Conservation (phyloP, 129 eudicot species). For the Chrysanthemum seticuspe region DNA sequence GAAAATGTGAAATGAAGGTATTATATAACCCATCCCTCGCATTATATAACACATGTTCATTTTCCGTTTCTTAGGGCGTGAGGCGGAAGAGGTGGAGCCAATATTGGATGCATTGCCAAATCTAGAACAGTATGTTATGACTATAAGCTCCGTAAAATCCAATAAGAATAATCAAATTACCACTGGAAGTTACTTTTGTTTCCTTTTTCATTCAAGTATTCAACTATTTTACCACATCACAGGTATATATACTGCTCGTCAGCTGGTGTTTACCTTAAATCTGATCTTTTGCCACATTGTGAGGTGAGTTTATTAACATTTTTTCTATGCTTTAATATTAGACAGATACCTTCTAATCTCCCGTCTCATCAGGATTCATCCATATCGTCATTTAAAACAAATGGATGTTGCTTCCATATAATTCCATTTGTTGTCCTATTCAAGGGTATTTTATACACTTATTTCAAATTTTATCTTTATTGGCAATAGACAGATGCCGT, state of each 20-base stretch:
- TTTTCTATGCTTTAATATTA: background rate
- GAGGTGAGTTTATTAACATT: conserved; percentile 60
- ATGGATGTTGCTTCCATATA: background rate
- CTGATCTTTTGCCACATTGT: conserved; percentile 80
- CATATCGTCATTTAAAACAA: background rate
- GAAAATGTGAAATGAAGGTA: background rate
- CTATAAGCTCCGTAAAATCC: conserved; percentile 1
- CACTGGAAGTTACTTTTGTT: background rate
- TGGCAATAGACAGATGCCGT: conserved; percentile 72
- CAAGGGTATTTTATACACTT: background rate
- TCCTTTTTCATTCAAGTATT: background rate
- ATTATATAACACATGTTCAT: background rate
- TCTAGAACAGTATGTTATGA: conserved; percentile 77
- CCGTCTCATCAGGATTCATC: background rate
- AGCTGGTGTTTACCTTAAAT: conserved; percentile 95
- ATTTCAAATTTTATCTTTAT: background rate
- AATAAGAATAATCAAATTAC: conserved; percentile 12
- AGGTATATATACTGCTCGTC: conserved; percentile 99
- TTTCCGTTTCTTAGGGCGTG: conserved; percentile 62
- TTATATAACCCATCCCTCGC: background rate
- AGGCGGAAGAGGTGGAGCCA: conserved; percentile 92
- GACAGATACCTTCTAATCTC: background rate
- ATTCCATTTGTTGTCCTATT: no score
- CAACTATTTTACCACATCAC: conserved; percentile 15
- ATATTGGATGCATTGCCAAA: conserved; percentile 94